Evolutionary conservation across 306 rosid genomes (phyloP).

Genomic region (Cucumis melo): DNA sequence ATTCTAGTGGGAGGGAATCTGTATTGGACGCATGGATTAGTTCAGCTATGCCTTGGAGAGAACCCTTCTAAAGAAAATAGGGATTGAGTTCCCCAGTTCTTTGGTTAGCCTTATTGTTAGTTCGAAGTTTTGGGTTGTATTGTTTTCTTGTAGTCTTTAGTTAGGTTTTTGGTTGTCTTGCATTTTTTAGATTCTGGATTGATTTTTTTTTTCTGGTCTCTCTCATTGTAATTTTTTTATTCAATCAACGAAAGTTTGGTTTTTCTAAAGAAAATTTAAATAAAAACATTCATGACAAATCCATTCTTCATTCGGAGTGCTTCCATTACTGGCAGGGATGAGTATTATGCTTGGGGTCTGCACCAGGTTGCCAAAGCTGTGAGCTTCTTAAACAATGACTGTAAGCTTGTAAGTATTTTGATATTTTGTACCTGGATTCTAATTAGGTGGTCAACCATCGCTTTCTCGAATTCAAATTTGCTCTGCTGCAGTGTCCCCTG

Average conservation of each 20-base stretch:
- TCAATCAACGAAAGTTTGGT: not conserved
- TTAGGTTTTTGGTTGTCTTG: not conserved
- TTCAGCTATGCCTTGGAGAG: no score
- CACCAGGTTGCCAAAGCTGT: conserved; percentile 90
- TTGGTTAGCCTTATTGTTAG: not conserved
- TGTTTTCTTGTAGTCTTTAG: not conserved
- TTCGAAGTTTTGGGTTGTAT: not conserved
- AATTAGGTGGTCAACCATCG: not conserved
- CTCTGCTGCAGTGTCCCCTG: not conserved
- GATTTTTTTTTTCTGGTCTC: not conserved
- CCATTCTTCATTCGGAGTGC: not conserved
- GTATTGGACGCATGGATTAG: no score
- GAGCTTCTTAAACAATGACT: conserved; percentile 96
- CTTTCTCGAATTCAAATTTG: not conserved
- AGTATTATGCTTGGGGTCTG: conserved; percentile 94
- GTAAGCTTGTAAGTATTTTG: conserved; percentile 49
- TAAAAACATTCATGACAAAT: not conserved
- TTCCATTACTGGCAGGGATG: conserved; percentile 49
- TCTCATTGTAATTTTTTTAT: not conserved
- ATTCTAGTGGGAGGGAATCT: no score
- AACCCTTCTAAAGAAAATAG: not conserved
- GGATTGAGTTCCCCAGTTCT: not conserved
- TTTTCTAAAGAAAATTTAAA: not conserved
- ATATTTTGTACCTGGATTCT: not conserved
- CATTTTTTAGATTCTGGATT: not conserved